Conservation (phyloP, 1,284 basidiomycete genomes). For the Thecaphora thlaspeos region DNA sequence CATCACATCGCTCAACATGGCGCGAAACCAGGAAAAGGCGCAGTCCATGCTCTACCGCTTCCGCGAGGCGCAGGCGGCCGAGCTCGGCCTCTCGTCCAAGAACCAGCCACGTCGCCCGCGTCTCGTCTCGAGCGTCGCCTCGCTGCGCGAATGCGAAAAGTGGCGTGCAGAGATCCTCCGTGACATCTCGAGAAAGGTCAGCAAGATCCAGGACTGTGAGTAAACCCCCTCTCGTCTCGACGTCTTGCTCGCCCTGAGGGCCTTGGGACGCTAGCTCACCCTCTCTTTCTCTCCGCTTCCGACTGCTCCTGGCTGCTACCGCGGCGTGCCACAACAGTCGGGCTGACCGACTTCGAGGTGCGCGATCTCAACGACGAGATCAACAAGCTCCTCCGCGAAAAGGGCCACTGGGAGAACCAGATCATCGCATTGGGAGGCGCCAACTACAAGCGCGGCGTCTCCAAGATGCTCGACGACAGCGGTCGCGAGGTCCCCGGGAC, state of each 20-base stretch:
- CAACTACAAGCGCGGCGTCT: slow-evolving; percentile 82
- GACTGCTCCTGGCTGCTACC: too few species aligned
- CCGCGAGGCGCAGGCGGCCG: slow-evolving; percentile 90
- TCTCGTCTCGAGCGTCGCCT: slow-evolving; percentile 86
- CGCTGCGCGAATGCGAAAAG: slow-evolving; percentile 85
- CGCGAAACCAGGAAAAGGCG: slow-evolving; percentile 56
- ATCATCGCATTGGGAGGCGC: slow-evolving; percentile 92
- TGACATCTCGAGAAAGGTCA: slow-evolving; percentile 93
- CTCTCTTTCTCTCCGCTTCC: too few species aligned
- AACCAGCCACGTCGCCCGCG: slow-evolving; percentile 77
- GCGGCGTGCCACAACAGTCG: too few species aligned
- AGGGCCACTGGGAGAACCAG: slow-evolving; percentile 95
- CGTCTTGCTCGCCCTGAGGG: too few species aligned
- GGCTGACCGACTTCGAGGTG: slow-evolving; percentile 91
- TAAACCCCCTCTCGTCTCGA: too few species aligned
- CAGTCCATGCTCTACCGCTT: slow-evolving; percentile 96
- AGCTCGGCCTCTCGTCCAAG: slow-evolving; percentile 74
- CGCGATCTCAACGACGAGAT: slow-evolving; percentile 97
- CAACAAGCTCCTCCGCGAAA: slow-evolving; percentile 91
- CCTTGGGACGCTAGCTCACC: too few species aligned
- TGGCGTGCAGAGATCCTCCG: slow-evolving; percentile 93
- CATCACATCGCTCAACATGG: slow-evolving; percentile 39
- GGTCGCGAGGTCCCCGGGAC: slow-evolving; percentile 86
- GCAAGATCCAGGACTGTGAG: slow-evolving; percentile 93
- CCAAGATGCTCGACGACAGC: slow-evolving; percentile 90